A percentile compares a stretch with the other conserved stretches of the same genome.
These are phyloP conservation scores for Fraxinus xanthoxyloides DNA, from an alignment of 305 asterid genomes.

Conservation along the genomic window DNA sequence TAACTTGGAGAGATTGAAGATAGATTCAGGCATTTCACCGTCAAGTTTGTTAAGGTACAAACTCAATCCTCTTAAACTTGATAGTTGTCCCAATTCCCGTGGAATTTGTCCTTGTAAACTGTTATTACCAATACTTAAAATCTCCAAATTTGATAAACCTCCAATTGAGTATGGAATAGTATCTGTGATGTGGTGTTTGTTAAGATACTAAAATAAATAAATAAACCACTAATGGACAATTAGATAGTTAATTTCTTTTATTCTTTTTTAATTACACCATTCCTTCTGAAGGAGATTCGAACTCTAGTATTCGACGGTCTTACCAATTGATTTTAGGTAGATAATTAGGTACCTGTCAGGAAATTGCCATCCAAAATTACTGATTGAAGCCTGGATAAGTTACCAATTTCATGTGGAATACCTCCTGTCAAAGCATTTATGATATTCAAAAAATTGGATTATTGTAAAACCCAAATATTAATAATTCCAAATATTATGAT, in stretches of 20 bases:
- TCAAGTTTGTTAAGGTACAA: background rate
- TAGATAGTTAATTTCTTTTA: too few relatives aligned
- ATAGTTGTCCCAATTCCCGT: constrained; percentile 17
- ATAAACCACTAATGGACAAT: background rate
- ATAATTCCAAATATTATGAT: too few relatives aligned
- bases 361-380: background rate
- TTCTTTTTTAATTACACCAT: too few relatives aligned
- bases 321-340: too few relatives aligned
- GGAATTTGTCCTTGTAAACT: constrained; percentile 12
- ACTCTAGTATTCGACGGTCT: too few relatives aligned
- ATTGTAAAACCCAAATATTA: background rate
- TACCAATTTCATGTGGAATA: background rate
- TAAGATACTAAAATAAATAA: background rate
- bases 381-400: background rate
- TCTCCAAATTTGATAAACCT: constrained; percentile 16
- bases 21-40: constrained; percentile 1
- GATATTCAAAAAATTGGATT: background rate
- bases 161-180: constrained; percentile 17
- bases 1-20: constrained; percentile 21
- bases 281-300: too few relatives aligned
- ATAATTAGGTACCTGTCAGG: background rate
- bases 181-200: background rate
- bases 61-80: background rate
- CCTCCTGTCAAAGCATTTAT: background rate
- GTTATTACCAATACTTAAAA: background rate